phyloP scores from a whole-genome alignment of 176 grass and related monocot genomes.

The sorghum (Sorghum bicolor) region DNA sequence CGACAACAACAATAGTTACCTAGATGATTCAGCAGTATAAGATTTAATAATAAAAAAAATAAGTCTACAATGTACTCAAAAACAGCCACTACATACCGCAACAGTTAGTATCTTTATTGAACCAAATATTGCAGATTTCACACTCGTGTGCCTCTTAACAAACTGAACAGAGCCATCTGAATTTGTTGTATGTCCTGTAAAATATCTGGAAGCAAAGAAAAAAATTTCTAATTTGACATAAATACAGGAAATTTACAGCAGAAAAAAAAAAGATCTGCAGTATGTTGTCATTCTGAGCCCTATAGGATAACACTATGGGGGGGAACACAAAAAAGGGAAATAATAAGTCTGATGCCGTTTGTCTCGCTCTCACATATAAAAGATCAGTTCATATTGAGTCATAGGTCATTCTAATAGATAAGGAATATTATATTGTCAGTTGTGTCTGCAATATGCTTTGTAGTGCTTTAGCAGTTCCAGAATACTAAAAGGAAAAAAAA shows the following conservation, averaged over 20 bases:
- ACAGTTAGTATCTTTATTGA: constrained; percentile 84
- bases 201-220: constrained; percentile 64
- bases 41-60: constrained; percentile 4
- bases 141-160: constrained; percentile 70
- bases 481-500: neutral
- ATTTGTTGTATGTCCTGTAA: constrained; percentile 79
- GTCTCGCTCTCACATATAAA: neutral
- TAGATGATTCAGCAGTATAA: constrained; percentile 32
- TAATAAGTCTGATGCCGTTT: neutral
- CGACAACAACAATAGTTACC: constrained; percentile 96
- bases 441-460: neutral
- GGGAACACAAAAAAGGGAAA: neutral
- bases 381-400: neutral
- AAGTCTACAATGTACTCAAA: constrained; percentile 9
- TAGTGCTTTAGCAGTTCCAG: neutral
- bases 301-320: neutral
- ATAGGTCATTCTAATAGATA: neutral
- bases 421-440: neutral
- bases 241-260: constrained; percentile 16
- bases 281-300: neutral
- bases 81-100: constrained; percentile 54
- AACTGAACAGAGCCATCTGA: constrained; percentile 67
- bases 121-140: constrained; percentile 78
- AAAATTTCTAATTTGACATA: neutral
- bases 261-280: neutral